These are phyloP conservation scores for Knoxdaviesia capensis DNA, from an alignment of 2,329 filamentous ascomycete genomes.

Conservation along the genomic window DNA sequence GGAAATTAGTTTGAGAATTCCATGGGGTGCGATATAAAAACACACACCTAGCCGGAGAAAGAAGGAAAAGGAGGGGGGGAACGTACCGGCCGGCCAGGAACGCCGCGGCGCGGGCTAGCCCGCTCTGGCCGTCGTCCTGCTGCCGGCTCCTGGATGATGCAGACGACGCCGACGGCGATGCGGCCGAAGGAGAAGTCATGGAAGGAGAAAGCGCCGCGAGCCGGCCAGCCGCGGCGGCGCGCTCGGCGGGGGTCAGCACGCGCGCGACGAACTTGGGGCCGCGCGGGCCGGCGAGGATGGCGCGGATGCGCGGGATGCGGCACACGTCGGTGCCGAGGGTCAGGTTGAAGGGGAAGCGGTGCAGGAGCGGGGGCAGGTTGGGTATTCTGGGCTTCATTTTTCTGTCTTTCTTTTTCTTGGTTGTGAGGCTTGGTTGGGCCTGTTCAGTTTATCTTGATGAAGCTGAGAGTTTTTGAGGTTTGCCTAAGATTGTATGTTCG, in stretches of 20 bases:
- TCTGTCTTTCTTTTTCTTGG: conserved; percentile 1
- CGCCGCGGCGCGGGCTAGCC: conserved; percentile 8
- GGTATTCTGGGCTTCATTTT: background rate
- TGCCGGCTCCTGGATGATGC: too few species aligned
- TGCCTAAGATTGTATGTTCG: background rate
- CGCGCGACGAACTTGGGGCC: conserved; percentile 24
- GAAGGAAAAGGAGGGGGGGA: background rate
- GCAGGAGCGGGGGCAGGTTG: conserved; percentile 6
- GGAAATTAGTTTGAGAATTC: background rate
- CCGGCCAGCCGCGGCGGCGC: conserved; percentile 3
- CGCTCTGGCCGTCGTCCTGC: too few species aligned
- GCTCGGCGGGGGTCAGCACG: conserved; percentile 24
- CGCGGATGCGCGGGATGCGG: conserved; percentile 41
- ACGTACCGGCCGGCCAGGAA: conserved; percentile 17
- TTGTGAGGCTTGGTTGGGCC: background rate
- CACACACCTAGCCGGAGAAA: background rate
- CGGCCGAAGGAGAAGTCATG: too few species aligned
- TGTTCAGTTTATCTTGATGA: background rate
- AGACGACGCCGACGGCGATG: too few species aligned
- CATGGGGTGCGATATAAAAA: background rate
- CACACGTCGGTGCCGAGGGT: conserved; percentile 66
- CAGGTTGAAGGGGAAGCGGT: conserved; percentile 41
- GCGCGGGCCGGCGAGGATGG: conserved; percentile 26
- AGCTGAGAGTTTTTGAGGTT: background rate
- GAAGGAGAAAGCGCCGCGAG: background rate